Evolutionary conservation across 2,329 filamentous ascomycete species (phyloP), one percentile per base, ranked within the genome.

Genomic region (Colletotrichum sp.): DNA sequence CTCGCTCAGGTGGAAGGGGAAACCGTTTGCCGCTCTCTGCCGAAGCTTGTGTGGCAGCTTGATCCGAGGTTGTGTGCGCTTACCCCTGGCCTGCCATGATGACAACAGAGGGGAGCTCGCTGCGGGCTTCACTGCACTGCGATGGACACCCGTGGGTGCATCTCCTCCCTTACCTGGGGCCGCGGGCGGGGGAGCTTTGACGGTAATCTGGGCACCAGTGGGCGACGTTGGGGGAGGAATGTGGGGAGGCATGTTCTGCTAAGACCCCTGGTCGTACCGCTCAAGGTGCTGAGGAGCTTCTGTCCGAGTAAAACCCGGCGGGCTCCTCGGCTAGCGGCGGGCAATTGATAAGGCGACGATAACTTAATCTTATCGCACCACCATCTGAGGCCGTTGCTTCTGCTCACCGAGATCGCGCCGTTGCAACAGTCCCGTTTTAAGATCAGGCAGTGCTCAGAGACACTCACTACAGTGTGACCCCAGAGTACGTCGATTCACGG

Each of bases 51-150:
- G 75, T 69, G 72, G 69, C 73, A 70, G 61, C 69, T 70, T 76
- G 75, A 73, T 76, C 75, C 75, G 73, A 76, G 75, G 75, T 76
- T 76, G 75, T 67, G 36, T 74, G 72, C 72, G 71, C 71, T 58
- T 71, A 71, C 68, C 71, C 71, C 62, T 73, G 71, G 71, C 61
- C n/a, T 61, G 70, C 68, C 62, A 71, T 66, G 71, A 73, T 73
- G 38, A 47, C 67, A 66, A 29, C 64, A 24, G 24, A 34, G 66
- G 47, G 36, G 65, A 59, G 55, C 54, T 61, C 31, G 29, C 34
- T 43, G 33, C n/a, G 62, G 43, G 36, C 36, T 24, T 62, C 55
- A 54, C 57, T 47, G 57, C n/a, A 43, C 34, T 18, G 24, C 54
- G 36, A 66, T 57, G 64, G 43, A 47, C 43, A 21, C 43, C 43